phyloP scores from a whole-genome alignment of 1,284 basidiomycete species.

The Ceratobasidium theobromae region DNA sequence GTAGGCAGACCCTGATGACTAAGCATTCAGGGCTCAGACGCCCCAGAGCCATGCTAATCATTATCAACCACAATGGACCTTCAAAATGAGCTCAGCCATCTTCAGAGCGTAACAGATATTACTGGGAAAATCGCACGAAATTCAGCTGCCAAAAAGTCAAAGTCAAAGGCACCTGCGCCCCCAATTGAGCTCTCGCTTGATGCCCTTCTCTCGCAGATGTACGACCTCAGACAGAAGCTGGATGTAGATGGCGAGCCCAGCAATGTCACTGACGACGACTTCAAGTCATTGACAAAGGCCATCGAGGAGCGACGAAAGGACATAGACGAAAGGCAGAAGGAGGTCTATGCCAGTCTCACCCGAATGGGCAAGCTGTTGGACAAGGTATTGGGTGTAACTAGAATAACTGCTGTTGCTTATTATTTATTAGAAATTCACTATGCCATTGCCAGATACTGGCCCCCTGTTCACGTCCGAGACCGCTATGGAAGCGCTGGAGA shows the following conservation, averaged over 20 bases:
- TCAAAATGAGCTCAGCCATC: neutral
- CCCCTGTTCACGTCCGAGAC: constrained; percentile 65
- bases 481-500: constrained; percentile 66
- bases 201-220: constrained; percentile 62
- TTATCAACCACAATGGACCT: neutral
- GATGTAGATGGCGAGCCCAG: constrained; percentile 40
- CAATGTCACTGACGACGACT: constrained; percentile 47
- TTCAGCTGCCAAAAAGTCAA: constrained; percentile 26
- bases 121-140: constrained; percentile 9
- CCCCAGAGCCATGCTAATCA: neutral
- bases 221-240: constrained; percentile 58
- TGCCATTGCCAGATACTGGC: constrained; percentile 63
- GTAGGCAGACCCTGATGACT: neutral
- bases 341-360: constrained; percentile 73
- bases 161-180: constrained; percentile 52
- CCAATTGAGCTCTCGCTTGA: constrained; percentile 68
- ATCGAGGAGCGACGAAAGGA: constrained; percentile 77
- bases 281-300: constrained; percentile 56
- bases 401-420: constrained; percentile 10
- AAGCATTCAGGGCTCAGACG: neutral
- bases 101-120: constrained; percentile 27
- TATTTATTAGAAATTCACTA: constrained; percentile 63
- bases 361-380: constrained; percentile 83
- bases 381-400: constrained; percentile 60
- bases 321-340: constrained; percentile 84